Evolutionary conservation across 1,284 basidiomycete genomes (phyloP), one percentile per base, ranked within the genome.

Genomic region (Leccinum subspadiceum): DNA sequence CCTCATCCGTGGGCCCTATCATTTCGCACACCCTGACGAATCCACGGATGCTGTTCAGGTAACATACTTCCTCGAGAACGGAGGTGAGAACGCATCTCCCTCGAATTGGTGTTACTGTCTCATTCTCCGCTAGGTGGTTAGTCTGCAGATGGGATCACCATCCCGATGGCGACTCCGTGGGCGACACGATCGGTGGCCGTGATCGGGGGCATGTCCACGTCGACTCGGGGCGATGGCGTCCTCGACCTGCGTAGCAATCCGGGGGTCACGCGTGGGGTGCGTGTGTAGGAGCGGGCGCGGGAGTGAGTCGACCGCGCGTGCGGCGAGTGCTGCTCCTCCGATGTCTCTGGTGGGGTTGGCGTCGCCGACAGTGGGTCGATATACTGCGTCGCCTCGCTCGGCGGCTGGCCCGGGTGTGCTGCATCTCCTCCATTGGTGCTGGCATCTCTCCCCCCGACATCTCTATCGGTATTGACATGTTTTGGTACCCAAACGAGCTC

Each of bases 1-100:
- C 9, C 68, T 84, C 37, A 81, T 84, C 55, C 77, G 82, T 9
- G 83, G 83, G 10, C 71, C 69, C 10, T 85, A 84, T 67, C 83
- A 84, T 68, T 84, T 83, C 63, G 82, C 82, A 1, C 80, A 72
- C 60, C 81, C 80, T 0, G 72, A 76, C 60, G 5, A 44, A 3
- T 78, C 79, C 1, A 70, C 70, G 7, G 83, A 81, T 24, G 77
- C 79, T 2, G 66, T 73, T 7, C 82, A 85, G 62, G 82, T 82
- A 10, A 71, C 73, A 5, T 82, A 74, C 71, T 89, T 89, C 76
- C 68, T 87, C 24, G n/a, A 26, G 49, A 24, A 50, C 49, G 49
- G 49, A 29, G 49, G 49, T 50, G 49, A 50, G 49, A 50, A 50
- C 5, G 49, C 5, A 24, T 50, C 2, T 22, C 24, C 13, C 8